Evolutionary conservation across 371 early-diverging fungal species (phyloP).

Genomic region (Syncephalis fuscata): DNA sequence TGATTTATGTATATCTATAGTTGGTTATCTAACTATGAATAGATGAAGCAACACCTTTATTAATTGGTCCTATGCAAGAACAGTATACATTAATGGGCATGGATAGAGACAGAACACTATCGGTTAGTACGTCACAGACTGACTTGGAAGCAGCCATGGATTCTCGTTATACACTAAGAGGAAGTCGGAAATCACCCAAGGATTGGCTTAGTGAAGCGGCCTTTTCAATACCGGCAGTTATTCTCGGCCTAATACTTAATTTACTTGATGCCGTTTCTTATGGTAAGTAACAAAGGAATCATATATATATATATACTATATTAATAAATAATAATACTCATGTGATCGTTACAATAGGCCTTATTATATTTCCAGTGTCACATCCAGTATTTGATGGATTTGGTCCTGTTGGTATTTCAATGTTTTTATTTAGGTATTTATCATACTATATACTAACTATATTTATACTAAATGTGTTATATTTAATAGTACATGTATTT

Average conservation of each 20-base stretch:
- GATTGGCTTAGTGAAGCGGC: conserved; percentile 21
- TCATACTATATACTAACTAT: conserved; percentile 12
- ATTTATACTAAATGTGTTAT: background rate
- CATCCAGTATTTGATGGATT: conserved; percentile 55
- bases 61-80: too few relatives aligned
- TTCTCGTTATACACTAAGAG: too few relatives aligned
- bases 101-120: too few relatives aligned
- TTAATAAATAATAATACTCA: conserved; percentile 9
- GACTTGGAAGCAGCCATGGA: too few relatives aligned
- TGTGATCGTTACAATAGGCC: conserved; percentile 22
- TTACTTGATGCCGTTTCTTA: conserved; percentile 84
- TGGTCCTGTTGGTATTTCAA: conserved; percentile 84
- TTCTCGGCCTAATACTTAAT: conserved; percentile 77
- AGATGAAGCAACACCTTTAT: too few relatives aligned
- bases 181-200: background rate
- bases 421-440: conserved; percentile 78
- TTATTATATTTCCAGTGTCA: conserved; percentile 81
- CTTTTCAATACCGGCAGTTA: conserved; percentile 69
- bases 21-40: too few relatives aligned
- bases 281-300: too few relatives aligned
- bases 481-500: conserved; percentile 48
- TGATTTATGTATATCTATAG: too few relatives aligned
- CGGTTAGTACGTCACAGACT: too few relatives aligned
- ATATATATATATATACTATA: background rate
- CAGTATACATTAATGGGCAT: too few relatives aligned